Conservation (phyloP, 345 rosid genomes). For the Salix udensis region DNA sequence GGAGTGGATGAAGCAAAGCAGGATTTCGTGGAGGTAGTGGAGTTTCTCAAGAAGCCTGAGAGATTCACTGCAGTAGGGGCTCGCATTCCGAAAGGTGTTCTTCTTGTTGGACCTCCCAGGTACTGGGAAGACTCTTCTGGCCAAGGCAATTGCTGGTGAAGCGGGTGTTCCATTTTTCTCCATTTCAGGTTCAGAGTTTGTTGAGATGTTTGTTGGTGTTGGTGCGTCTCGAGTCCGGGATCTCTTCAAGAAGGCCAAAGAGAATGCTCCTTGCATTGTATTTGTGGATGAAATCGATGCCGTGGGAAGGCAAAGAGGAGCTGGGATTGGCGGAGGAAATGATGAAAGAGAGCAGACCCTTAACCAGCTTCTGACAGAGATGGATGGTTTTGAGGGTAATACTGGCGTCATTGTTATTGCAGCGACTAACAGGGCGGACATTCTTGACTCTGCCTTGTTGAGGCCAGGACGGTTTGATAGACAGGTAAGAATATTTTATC, state of each 20-base stretch:
- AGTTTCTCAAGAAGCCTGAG: constrained; percentile 97
- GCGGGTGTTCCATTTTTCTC: constrained; percentile 98
- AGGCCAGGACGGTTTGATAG: constrained; percentile 97
- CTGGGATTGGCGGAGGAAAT: constrained; percentile 97
- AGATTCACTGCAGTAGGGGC: constrained; percentile 97
- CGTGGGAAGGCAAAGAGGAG: constrained; percentile 93
- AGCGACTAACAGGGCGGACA: constrained; percentile 92
- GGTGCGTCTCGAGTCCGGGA: constrained; percentile 97
- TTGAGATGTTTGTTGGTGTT: constrained; percentile 98
- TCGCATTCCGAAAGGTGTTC: constrained; percentile 95
- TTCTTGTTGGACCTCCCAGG: constrained; percentile 98
- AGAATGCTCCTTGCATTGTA: constrained; percentile 95
- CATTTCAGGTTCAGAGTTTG: constrained; percentile 95
- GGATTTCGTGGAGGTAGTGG: constrained; percentile 98
- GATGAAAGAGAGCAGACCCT: constrained; percentile 99
- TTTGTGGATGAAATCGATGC: constrained; percentile 98
- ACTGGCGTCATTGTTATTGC: constrained; percentile 90
- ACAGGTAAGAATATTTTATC: constrained; percentile 45
- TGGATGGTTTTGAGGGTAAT: constrained; percentile 98
- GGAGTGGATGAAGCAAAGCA: constrained; percentile 99
- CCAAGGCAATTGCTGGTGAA: constrained; percentile 99
- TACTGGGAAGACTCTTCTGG: constrained; percentile 97
- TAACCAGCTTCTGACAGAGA: constrained; percentile 91
- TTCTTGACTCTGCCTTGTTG: constrained; percentile 85
- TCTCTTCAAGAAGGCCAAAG: constrained; percentile 93